A percentile compares a stretch with the other conserved stretches of the same genome.
phyloP scores from a whole-genome alignment of 345 rosid species.

The sweet orange (Citrus sinensis) region DVS_A1.0 CM039167.1:7296001-7296500 shows the following conservation, averaged over 20 bases:
- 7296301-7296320: slow-evolving; percentile 41
- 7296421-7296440: slow-evolving; percentile 30
- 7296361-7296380: slow-evolving; percentile 28
- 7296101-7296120: neutral
- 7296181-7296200: slow-evolving; percentile 63
- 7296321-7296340: slow-evolving; percentile 28
- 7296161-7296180: slow-evolving; percentile 87
- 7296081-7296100: neutral
- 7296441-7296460: slow-evolving; percentile 37
- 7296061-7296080: neutral
- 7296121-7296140: slow-evolving; percentile 7
- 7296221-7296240: slow-evolving; percentile 78
- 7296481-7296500: slow-evolving; percentile 25
- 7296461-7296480: slow-evolving; percentile 28
- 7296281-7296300: slow-evolving; percentile 40
- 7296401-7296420: slow-evolving; percentile 35
- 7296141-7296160: slow-evolving; percentile 57
- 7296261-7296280: slow-evolving; percentile 75
- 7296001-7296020: neutral
- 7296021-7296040: neutral
- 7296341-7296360: slow-evolving; percentile 28
- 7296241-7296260: slow-evolving; percentile 59
- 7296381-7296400: slow-evolving; percentile 35
- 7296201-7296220: slow-evolving; percentile 58
- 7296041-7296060: neutral